Evolutionary conservation across 2,329 filamentous ascomycete genomes (phyloP).

Genomic region (Colletotrichum lentis): DNA sequence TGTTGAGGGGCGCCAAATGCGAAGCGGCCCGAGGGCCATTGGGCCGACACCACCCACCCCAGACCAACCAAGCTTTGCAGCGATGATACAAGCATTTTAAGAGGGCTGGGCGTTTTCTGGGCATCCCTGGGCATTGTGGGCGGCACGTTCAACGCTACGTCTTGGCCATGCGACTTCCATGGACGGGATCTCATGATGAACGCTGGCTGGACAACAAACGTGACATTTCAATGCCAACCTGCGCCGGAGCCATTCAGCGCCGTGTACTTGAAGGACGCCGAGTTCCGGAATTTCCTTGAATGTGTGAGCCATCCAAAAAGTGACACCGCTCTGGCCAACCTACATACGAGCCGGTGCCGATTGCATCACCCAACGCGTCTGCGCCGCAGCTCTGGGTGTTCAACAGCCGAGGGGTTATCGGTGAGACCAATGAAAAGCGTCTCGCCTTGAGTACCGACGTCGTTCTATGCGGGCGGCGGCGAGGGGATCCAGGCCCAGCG

Average conservation of each 20-base stretch:
- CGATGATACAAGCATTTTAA: slow-evolving; percentile 27
- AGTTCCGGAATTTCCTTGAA: background rate
- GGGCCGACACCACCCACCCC: background rate
- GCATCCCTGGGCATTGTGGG: slow-evolving; percentile 23
- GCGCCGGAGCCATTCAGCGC: background rate
- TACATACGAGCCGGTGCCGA: slow-evolving; percentile 3
- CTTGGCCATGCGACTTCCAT: slow-evolving; percentile 19
- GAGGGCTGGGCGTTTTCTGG: slow-evolving; percentile 27
- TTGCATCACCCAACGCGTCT: background rate
- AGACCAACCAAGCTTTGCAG: slow-evolving; percentile 24
- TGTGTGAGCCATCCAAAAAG: background rate
- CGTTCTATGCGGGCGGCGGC: slow-evolving; percentile 12
- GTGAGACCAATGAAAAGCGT: slow-evolving; percentile 17
- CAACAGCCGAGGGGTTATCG: background rate
- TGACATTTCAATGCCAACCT: background rate
- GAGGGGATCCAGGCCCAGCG: slow-evolving; percentile 13
- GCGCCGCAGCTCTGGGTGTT: background rate
- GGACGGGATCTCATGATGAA: background rate
- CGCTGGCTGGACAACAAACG: background rate
- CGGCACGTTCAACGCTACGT: slow-evolving; percentile 5
- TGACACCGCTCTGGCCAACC: background rate
- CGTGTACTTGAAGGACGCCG: too few species aligned
- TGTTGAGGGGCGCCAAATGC: background rate
- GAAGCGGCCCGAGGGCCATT: background rate
- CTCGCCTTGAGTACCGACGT: slow-evolving; percentile 9